Evolutionary conservation across 768 basidiomycete species (phyloP).

Genomic region (Pisolithus sp.): DNA sequence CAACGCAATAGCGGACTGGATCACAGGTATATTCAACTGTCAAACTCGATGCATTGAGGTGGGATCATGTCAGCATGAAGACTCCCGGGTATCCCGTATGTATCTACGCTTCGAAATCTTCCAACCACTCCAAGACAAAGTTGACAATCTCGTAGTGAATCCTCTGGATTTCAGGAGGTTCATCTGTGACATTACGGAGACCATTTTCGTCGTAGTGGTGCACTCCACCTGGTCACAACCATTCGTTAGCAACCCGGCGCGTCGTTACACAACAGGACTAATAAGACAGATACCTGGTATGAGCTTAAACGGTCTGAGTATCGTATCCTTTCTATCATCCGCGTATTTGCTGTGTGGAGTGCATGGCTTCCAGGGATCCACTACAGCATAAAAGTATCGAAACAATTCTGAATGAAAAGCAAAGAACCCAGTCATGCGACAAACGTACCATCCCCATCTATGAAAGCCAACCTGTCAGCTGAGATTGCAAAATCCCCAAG

Average conservation of each 20-base stretch:
- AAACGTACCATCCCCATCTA: constrained; percentile 71
- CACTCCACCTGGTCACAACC: constrained; percentile 45
- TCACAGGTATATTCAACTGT: not conserved
- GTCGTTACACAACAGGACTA: not conserved
- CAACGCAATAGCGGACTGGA: too few species aligned
- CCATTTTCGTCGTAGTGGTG: constrained; percentile 77
- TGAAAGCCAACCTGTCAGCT: constrained; percentile 76
- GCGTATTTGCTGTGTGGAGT: constrained; percentile 80
- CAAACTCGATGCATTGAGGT: not conserved
- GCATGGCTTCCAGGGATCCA: constrained; percentile 87
- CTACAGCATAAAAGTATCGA: constrained; percentile 29
- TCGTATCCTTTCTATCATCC: constrained; percentile 59
- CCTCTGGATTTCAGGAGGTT: constrained; percentile 71
- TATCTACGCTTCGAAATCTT: constrained; percentile 30
- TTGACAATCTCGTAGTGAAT: constrained; percentile 76
- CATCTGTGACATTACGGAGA: constrained; percentile 46
- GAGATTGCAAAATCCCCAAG: constrained; percentile 83
- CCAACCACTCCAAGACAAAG: constrained; percentile 75
- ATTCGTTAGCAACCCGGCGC: not conserved
- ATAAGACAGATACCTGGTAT: constrained; percentile 62
- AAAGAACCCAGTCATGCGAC: not conserved
- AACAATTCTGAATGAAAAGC: not conserved
- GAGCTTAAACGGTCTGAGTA: constrained; percentile 74
- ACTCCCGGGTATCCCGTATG: not conserved
- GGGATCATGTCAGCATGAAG: too few species aligned